Base-by-base conservation (phyloP, 345 rosid species). In the Boechera divaricarpa region DNA sequence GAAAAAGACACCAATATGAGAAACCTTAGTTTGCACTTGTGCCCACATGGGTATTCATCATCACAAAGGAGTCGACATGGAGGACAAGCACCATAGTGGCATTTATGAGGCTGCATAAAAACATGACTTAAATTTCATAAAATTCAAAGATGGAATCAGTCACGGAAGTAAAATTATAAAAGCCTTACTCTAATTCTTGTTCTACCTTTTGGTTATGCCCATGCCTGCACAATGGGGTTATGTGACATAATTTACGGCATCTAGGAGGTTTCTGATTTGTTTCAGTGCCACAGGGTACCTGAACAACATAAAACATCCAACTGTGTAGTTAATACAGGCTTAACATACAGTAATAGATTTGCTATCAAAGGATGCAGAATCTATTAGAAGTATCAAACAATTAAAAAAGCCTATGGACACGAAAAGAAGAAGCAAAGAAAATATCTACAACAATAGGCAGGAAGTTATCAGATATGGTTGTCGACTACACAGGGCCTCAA, bases 261-360 rank as follows among this genome's bases (percentile, higher is more conserved):
- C 80, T 83, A 67, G 98, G 97, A 83, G 98, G 95, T 82, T 87
- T 89, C 78, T 92, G 97, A 67, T 87, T 83, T 86, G 72, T 86
- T 85, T 94, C 97, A 36, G 93, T 86, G 67, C 98, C 98, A 81
- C 98, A 94, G n/a, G 98, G 97, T 82, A 94, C 98, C 97, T 94
- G 73, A 59, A 35, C 74, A 67, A 74, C 79, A 77, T 53, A 11
- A 33, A 53, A 66, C 16, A 57, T 5, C 39, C 39, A 51, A 53
- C 60, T 15, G 7, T 2, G 9, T 58, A 33, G 35, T 59, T 13
- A 69, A 53, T 16, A 69, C 11, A 68, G 33, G 55, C 49, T 67
- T n/a, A 47, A 56, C 61, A 67, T 16, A 67, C 60, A 26, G 33
- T 10, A 26, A 59, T 53, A 48, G 7, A 12, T 52, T 31, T 10